Evolutionary conservation across 192 early-diverging fungal species (phyloP), one percentile per base, ranked within the genome.

Genomic region (Gryganskiella cystojenkinii): DNA sequence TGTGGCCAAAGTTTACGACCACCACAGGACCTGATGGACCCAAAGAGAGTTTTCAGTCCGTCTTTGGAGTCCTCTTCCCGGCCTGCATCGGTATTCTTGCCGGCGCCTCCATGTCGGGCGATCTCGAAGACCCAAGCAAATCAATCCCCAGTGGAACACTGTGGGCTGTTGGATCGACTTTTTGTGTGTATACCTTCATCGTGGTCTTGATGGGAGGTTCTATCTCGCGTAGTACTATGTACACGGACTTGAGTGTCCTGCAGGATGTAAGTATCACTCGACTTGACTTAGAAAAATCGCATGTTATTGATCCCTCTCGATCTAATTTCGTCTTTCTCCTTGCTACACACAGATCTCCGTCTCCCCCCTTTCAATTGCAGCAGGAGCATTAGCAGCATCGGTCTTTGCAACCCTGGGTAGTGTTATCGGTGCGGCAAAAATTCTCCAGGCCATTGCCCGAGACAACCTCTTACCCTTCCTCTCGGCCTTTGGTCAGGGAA

Each of bases 11-110:
- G 5, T 85, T 90, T 45, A 61, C 75, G 3, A 74, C 81, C 2
- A 81, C 81, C n/a, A 69, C 74, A 15, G 72, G 69, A 15, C 69
- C 64, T 14, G 89, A 86, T 47, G 68, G 79, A 19, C 49, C 81
- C 20, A 58, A 72, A 2, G 84, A 90, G 62, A 86, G 83, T 2
- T 70, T 83, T 22, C 73, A 82, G 56, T 81, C 76, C 2, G 84
- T 90, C 42, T 87, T 92, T 49, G 85, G 87, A 49, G 82, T 92
- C 10, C 78, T 92, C 24, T 92, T 92, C 69, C 90, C 90, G 0
- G 90, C 88, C 37, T 92, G 90, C 50, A 87, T 86, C 51, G 90
- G 90, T 37, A 87, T 91, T 25, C 84, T 91, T 70, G 88, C 90
- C 19, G 81, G 91, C 22, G 91, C 89, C 0, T 89, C 89, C 24